Evolutionary conservation across 2,329 filamentous ascomycete species (phyloP).

Genomic region (Hypoxylon sp.): DNA sequence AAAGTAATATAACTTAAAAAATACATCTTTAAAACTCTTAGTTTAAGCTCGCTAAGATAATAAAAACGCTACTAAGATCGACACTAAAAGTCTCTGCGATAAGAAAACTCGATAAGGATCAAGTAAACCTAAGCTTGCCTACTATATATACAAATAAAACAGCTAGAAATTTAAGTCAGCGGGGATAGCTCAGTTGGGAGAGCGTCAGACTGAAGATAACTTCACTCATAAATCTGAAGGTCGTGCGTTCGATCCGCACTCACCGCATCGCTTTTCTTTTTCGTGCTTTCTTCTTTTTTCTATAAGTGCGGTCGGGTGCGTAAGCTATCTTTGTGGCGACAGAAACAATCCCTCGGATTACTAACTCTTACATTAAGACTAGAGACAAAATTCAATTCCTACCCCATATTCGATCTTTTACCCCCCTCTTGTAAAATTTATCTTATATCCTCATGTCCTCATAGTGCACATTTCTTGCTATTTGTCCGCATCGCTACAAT

Average conservation of each 20-base stretch:
- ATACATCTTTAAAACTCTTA: no score
- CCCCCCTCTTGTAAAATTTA: no score
- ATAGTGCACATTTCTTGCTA: no score
- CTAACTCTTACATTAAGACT: conserved; percentile 9
- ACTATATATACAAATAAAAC: background rate
- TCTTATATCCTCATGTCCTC: no score
- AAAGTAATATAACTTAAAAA: no score
- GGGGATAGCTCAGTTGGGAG: conserved; percentile 30
- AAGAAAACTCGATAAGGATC: no score
- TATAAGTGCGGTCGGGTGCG: no score
- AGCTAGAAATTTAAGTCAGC: background rate
- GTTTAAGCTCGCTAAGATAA: no score
- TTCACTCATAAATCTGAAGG: conserved; percentile 22
- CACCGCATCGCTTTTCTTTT: conserved; percentile 13
- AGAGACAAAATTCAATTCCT: conserved; percentile 15
- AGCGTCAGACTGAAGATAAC: conserved; percentile 28
- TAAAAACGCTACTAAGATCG: no score
- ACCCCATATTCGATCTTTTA: conserved; percentile 8
- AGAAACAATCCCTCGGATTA: background rate
- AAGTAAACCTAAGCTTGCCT: no score
- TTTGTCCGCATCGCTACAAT: background rate
- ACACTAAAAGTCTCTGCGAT: no score
- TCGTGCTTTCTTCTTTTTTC: background rate
- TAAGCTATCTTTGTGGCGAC: no score
- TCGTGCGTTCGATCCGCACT: conserved; percentile 26